Conservation (phyloP, 495 filamentous ascomycete species). For the Cercophora scortea region DNA sequence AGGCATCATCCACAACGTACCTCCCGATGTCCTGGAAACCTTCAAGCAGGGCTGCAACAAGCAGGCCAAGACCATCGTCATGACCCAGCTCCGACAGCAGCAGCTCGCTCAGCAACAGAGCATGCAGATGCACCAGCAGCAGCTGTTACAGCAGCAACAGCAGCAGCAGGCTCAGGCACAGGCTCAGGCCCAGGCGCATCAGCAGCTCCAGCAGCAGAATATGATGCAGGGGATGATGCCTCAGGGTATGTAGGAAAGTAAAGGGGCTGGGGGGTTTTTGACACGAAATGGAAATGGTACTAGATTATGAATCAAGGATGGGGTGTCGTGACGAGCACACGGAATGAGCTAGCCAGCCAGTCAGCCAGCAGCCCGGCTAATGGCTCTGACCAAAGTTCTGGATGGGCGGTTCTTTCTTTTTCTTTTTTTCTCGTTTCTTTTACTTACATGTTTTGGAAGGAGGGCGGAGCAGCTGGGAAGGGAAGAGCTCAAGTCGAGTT, state of each 20-base stretch:
- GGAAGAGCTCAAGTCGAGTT: too few relatives aligned
- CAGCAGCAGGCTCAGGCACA: conserved; percentile 13
- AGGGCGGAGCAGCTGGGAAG: too few relatives aligned
- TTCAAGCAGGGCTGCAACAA: not conserved
- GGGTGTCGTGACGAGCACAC: too few relatives aligned
- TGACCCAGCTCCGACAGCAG: conserved; percentile 1
- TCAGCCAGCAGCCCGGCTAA: too few relatives aligned
- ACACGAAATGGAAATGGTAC: not conserved
- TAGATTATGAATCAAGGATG: not conserved
- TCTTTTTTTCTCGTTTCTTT: too few relatives aligned
- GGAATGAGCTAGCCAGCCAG: too few relatives aligned
- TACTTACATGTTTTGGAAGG: too few relatives aligned
- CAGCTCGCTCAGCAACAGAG: conserved; percentile 22
- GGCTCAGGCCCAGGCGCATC: conserved; percentile 23
- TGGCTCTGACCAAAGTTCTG: too few relatives aligned
- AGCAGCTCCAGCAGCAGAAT: conserved; percentile 9
- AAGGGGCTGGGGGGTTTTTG: not conserved
- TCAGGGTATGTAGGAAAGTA: conserved; percentile 15
- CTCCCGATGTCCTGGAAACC: conserved; percentile 18
- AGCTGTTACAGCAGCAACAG: conserved; percentile 27
- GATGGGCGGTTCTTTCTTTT: too few relatives aligned
- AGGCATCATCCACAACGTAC: conserved; percentile 22
- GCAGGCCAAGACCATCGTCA: not conserved
- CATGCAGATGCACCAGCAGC: not conserved
- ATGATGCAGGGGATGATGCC: conserved; percentile 30